Evolutionary conservation across 1,284 basidiomycete species (phyloP).

Genomic region (Testicularia cyperi): DNA sequence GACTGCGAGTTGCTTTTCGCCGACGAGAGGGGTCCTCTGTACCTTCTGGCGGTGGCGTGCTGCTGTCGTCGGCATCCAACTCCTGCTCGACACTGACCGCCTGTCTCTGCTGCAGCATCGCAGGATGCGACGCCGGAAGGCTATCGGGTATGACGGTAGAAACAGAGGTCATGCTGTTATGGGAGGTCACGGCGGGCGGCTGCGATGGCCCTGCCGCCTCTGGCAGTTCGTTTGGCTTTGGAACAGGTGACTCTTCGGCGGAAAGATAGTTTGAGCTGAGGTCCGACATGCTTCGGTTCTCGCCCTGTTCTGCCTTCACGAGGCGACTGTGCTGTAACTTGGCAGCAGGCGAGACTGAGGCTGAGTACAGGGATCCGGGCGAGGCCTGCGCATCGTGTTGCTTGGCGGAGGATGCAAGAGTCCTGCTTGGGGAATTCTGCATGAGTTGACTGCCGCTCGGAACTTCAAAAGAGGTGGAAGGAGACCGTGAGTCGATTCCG

Average conservation of each 20-base stretch:
- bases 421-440: no score
- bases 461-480: conserved; percentile 23
- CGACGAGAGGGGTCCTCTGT: no score
- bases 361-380: no score
- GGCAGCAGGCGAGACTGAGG: no score
- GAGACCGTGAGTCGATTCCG: conserved; percentile 24
- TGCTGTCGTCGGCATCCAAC: conserved; percentile 19
- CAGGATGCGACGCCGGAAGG: conserved; percentile 12
- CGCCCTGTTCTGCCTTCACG: background rate
- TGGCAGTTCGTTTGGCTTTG: background rate
- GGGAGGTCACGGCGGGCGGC: no score
- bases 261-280: background rate
- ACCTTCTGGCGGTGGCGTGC: no score
- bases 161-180: conserved; percentile 24
- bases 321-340: no score
- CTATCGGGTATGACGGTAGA: conserved; percentile 25
- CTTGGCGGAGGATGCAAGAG: no score
- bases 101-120: conserved; percentile 7
- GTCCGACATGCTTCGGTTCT: background rate
- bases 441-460: no score
- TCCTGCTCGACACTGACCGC: conserved; percentile 34
- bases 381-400: no score
- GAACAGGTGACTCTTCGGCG: background rate
- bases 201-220: background rate
- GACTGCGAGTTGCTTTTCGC: no score